Conservation (phyloP, 2,329 filamentous ascomycete genomes). For the Aureobasidium subglaciale region DNA sequence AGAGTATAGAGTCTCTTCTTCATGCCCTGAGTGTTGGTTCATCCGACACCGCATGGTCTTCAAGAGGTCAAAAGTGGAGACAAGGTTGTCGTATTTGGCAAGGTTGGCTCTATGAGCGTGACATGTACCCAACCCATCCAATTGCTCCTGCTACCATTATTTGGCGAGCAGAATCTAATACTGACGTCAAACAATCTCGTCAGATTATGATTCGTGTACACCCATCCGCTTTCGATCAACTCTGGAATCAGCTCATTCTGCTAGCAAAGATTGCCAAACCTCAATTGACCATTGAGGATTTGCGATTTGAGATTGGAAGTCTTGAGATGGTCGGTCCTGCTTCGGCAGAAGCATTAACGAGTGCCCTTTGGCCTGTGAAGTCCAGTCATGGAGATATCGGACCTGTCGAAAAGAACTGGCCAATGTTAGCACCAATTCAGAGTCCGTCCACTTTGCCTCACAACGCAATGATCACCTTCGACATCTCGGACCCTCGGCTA, state of each 20-base stretch:
- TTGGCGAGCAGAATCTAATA: slow-evolving; percentile 55
- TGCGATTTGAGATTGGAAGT: slow-evolving; percentile 66
- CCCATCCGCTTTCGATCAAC: slow-evolving; percentile 67
- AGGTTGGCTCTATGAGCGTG: slow-evolving; percentile 52
- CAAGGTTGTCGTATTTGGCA: slow-evolving; percentile 51
- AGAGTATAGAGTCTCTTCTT: slow-evolving; percentile 60
- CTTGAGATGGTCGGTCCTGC: slow-evolving; percentile 66
- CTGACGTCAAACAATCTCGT: slow-evolving; percentile 23
- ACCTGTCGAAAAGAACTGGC: slow-evolving; percentile 36
- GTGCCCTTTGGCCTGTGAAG: slow-evolving; percentile 52
- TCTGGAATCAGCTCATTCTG: slow-evolving; percentile 57
- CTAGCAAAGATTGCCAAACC: slow-evolving; percentile 55
- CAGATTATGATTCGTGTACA: slow-evolving; percentile 68
- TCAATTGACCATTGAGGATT: slow-evolving; percentile 56
- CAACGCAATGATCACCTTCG: slow-evolving; percentile 65
- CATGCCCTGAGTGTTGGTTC: slow-evolving; percentile 55
- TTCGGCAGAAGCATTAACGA: slow-evolving; percentile 69
- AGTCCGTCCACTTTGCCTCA: slow-evolving; percentile 64
- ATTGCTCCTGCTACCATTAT: slow-evolving; percentile 69
- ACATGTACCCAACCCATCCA: slow-evolving; percentile 42
- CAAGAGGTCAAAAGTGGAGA: slow-evolving; percentile 65
- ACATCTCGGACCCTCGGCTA: slow-evolving; percentile 71
- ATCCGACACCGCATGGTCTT: slow-evolving; percentile 49
- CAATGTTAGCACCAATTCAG: slow-evolving; percentile 50
- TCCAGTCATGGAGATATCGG: slow-evolving; percentile 30